Evolutionary conservation across 495 filamentous ascomycete genomes (phyloP), one percentile per base, ranked within the genome.

Genomic region (Cercophora newfieldiana): DNA sequence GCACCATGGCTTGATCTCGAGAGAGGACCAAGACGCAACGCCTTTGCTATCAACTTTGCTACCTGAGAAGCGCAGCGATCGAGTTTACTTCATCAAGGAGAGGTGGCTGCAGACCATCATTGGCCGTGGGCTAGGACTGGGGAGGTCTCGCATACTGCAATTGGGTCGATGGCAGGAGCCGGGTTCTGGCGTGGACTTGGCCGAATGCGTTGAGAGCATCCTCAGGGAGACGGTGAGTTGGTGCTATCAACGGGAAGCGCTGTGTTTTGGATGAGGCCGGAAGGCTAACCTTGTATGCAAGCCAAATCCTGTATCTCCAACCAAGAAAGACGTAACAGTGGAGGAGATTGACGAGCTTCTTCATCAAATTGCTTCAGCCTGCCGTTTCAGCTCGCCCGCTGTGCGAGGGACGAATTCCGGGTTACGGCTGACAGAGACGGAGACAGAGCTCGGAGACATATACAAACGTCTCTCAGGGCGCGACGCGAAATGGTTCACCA

Each of bases 401-500:
- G 82, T 93, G 24, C 83, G 86, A 48, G 82, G 76, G 25, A 80
- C 82, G 19, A 79, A 75, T 22, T 63, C 77, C 10, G 74, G 75
- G 16, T 72, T 74, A 0, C 75, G 63, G 4, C 14, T 67, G 0
- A 48, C 62, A 0, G 72, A 83, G 47, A 73, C 81, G 8, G 85
- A 88, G 22, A 71, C 77, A 8, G 68, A 80, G 8, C 71, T 93
- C 1, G 79, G 80, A 19, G 71, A 74, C 28, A 70, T 92, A 0
- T 92, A 90, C 74, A 82, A 75, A 49, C 81, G 85, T 14, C 66
- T 93, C 28, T 82, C 83, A 50, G 86, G 89, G 18, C 81, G 85
- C 47, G 90, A 97, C 72, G 91, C 89, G 0, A 97, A 97, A 77
- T 97, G 94, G 94, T 82, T 97, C 12, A 93, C 91, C 0, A 83